Base-by-base conservation (phyloP, 768 basidiomycete species). In the Mycena indigotica region DNA sequence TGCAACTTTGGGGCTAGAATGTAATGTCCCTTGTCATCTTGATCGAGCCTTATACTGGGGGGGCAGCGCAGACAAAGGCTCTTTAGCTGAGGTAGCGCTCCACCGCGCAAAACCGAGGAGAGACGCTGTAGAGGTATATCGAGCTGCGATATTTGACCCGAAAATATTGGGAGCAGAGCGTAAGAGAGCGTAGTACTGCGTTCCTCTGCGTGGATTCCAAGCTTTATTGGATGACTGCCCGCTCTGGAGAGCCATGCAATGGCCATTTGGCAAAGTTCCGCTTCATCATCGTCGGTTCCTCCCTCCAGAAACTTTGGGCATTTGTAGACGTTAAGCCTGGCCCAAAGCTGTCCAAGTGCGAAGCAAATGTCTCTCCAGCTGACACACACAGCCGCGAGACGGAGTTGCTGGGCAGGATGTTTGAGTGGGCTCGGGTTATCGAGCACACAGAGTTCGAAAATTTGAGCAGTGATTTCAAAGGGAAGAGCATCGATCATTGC, bases 291-390 rank as follows among this genome's bases (percentile, higher is more conserved):
- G 41, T 13, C 41, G 8, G 8, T 5, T 21, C 6, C 41, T 16
- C 13, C 12, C 5, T 8, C n/a, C 8, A 44, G 13, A 10, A 38
- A n/a, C 23, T 44, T 44, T 8, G 41, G 41, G 21, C 41, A 44
- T 13, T 6, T 13, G n/a, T 44, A 44, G 8, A 44, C 5, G 23
- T 44, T 44, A 5, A 44, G 41, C 41, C 41, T 13, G 12, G 41
- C 23, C 41, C 41, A 44, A 8, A 44, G 41, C 8, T 44, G 41
- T 13, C 41, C 23, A 21, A 44, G 41, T 16, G 41, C 15, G 41
- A 44, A 44, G 41, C 41, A 44, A 21, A 44, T 44, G 23, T 44
- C 41, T 44, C 41, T 44, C 41, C 41, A 44, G 12, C 41, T 44
- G 13, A 21, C 23, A 19, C 41, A 44, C 13, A 44, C 41, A 5